A percentile compares a stretch with the other conserved stretches of the same genome.
These are phyloP conservation scores for Penicillium brasilianum DNA, from an alignment of 2,329 filamentous ascomycete genomes.

Conservation along the genomic window DNA sequence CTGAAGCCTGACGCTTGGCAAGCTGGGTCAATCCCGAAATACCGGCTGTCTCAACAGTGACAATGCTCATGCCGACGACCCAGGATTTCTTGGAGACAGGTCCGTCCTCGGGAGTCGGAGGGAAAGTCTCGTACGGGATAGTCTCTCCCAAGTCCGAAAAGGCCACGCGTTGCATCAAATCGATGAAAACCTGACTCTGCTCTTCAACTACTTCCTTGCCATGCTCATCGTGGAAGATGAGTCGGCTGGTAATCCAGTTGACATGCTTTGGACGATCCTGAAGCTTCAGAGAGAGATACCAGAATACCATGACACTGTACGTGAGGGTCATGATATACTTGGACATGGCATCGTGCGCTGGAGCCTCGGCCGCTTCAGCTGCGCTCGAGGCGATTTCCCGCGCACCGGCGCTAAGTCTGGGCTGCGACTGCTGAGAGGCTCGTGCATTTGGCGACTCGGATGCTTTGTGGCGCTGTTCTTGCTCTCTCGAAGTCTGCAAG, in stretches of 20 bases:
- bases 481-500: slow-evolving; percentile 81
- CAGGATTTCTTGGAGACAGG: slow-evolving; percentile 54
- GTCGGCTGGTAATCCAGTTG: slow-evolving; percentile 84
- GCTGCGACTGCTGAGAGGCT: slow-evolving; percentile 40
- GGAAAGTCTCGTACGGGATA: slow-evolving; percentile 49
- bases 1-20: slow-evolving; percentile 57
- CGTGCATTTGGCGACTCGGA: slow-evolving; percentile 41
- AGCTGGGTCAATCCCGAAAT: slow-evolving; percentile 55
- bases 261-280: slow-evolving; percentile 83
- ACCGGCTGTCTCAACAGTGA: slow-evolving; percentile 56
- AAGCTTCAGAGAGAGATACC: slow-evolving; percentile 90
- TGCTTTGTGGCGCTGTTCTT: slow-evolving; percentile 56
- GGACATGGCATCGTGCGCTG: slow-evolving; percentile 74
- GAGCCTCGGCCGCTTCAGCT: slow-evolving; percentile 41
- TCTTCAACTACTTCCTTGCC: slow-evolving; percentile 82
- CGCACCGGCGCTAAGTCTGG: slow-evolving; percentile 50
- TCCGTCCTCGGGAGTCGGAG: slow-evolving; percentile 48
- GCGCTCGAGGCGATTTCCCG: slow-evolving; percentile 47
- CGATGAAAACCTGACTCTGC: slow-evolving; percentile 89
- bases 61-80: slow-evolving; percentile 58
- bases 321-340: slow-evolving; percentile 93
- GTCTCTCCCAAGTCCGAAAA: slow-evolving; percentile 83
- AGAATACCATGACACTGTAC: slow-evolving; percentile 94
- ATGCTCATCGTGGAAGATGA: slow-evolving; percentile 76
- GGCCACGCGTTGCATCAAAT: slow-evolving; percentile 89